Percentiles rank a stretch among this genome's conserved stretches.
Conservation (phyloP, 805 yeast genomes). For the Kodamaea jinghongensis region DNA sequence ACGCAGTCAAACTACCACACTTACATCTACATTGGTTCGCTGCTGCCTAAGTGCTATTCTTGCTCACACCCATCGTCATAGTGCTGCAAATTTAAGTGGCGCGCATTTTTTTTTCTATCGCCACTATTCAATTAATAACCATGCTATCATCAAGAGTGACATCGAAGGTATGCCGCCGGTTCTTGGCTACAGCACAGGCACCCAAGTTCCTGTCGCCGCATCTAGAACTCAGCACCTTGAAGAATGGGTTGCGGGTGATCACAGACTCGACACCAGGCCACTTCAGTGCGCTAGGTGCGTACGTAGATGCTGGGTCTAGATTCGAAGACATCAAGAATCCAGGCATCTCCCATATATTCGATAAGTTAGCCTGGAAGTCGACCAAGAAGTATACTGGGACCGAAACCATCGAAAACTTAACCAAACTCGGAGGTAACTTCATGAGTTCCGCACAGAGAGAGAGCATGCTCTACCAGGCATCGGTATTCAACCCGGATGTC, state of each 20-base stretch:
- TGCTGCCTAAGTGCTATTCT: no score
- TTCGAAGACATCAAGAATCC: constrained; percentile 58
- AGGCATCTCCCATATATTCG: constrained; percentile 82
- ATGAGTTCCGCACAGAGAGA: constrained; percentile 93
- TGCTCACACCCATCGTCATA: no score
- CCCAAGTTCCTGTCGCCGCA: constrained; percentile 4
- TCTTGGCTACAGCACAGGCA: not conserved
- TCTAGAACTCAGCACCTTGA: constrained; percentile 41
- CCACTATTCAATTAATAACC: not conserved
- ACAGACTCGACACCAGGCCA: constrained; percentile 87
- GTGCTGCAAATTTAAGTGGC: not conserved
- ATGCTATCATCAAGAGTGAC: constrained; percentile 1
- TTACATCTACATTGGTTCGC: no score
- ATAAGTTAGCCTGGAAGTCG: constrained; percentile 80
- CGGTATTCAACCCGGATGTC: constrained; percentile 84
- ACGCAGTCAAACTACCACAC: no score
- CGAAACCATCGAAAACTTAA: constrained; percentile 72
- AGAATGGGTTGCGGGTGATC: constrained; percentile 79
- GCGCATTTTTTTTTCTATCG: not conserved
- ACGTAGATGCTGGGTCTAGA: constrained; percentile 87
- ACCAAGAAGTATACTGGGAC: constrained; percentile 57
- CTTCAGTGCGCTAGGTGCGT: constrained; percentile 86
- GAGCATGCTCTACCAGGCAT: constrained; percentile 88
- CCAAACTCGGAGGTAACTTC: constrained; percentile 86
- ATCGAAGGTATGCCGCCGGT: not conserved